Conservation (phyloP, 441 rosid genomes). For the Syzygium malaccense region DNA sequence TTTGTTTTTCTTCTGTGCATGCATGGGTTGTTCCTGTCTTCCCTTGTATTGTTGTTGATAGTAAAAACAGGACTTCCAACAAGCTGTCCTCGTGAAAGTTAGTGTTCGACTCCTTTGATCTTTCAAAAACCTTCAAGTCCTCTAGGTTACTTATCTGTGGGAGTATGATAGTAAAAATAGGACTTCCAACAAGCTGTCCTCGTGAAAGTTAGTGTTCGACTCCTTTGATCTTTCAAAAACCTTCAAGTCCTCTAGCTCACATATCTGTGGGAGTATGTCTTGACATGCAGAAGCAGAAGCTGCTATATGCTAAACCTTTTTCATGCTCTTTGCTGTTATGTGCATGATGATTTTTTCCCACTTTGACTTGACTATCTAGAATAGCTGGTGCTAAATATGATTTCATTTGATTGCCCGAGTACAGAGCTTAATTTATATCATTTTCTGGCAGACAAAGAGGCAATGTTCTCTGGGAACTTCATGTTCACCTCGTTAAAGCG, state of each 20-base stretch:
- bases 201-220: background rate
- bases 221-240: background rate
- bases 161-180: background rate
- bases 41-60: background rate
- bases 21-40: background rate
- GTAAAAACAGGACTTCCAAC: background rate
- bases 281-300: background rate
- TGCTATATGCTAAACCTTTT: background rate
- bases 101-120: background rate
- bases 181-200: background rate
- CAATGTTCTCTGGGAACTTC: constrained; percentile 87
- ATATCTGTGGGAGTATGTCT: background rate
- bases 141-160: background rate
- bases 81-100: background rate
- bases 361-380: background rate
- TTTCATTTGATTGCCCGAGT: background rate
- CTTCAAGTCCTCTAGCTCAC: background rate
- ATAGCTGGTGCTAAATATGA: background rate
- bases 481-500: constrained; percentile 59
- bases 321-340: background rate
- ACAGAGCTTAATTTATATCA: background rate
- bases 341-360: background rate
- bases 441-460: constrained; percentile 63
- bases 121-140: background rate
- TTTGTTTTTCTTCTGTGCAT: background rate